phyloP scores from a whole-genome alignment of 2,329 filamentous ascomycete species.

The Scleromitrula shiraiana region DNA sequence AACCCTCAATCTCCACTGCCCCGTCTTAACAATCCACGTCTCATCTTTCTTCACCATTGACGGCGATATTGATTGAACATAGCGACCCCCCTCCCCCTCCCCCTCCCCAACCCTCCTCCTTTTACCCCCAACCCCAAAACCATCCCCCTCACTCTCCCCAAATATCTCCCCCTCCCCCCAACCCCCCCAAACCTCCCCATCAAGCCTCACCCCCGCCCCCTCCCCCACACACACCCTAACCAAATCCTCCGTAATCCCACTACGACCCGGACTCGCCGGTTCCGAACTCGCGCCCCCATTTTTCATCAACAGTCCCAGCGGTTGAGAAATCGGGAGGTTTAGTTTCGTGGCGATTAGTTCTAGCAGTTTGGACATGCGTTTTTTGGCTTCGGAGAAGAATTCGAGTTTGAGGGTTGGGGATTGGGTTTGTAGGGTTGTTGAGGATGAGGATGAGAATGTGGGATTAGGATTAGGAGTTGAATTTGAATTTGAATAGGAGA shows the following conservation, averaged over 20 bases:
- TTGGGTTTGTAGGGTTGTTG: neutral
- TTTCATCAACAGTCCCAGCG: constrained; percentile 59
- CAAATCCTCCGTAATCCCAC: constrained; percentile 59
- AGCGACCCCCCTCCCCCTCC: constrained; percentile 9
- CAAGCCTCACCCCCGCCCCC: constrained; percentile 50
- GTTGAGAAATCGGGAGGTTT: constrained; percentile 53
- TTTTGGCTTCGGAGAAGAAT: constrained; percentile 65
- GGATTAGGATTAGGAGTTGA: neutral
- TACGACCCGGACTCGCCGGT: constrained; percentile 59
- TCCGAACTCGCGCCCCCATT: constrained; percentile 54
- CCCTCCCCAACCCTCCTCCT: constrained; percentile 12
- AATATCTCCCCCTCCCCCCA: neutral
- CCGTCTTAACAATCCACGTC: constrained; percentile 55
- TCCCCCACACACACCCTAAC: constrained; percentile 57
- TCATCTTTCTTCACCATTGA: constrained; percentile 14
- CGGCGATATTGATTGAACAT: neutral
- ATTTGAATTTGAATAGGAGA: constrained; percentile 44
- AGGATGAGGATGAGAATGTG: no score
- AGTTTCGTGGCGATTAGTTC: constrained; percentile 78
- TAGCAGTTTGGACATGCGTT: constrained; percentile 64
- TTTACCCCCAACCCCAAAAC: no score
- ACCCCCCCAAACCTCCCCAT: constrained; percentile 35
- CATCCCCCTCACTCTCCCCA: neutral
- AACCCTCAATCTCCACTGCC: constrained; percentile 66
- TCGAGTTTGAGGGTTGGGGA: constrained; percentile 31